Evolutionary conservation across 1,139 yeast genomes (phyloP), one percentile per base, ranked within the genome.

Genomic region (Suhomyces kunorum): DNA sequence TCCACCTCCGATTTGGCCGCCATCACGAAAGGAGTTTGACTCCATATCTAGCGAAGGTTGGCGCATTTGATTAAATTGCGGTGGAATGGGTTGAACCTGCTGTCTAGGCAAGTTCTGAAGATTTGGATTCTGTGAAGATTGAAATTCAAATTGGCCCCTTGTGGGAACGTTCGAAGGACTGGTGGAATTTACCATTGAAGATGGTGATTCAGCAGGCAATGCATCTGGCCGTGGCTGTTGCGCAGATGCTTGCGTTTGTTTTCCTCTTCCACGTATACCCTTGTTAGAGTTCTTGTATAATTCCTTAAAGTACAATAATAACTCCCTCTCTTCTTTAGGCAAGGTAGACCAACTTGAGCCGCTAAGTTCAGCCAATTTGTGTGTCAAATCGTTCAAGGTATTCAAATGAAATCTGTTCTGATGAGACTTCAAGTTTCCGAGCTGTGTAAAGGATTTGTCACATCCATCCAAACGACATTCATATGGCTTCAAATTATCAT

Each of bases 401-500:
- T 78, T 79, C 46, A 80, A 65, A 63, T 90, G 98, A 58, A 89
- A 88, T 53, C 90, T 74, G 63, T 89, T 90, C 58, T 90, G 98
- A 62, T 90, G 98, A 0, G 95, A 86, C 63, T 90, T 90, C 67
- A 90, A 74, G 59, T 90, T 90, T 3, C 97, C 97, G 51, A 89
- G 71, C 64, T 90, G 98, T 0, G 96, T 87, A 55, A 90, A 90
- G 3, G 86, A 77, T 64, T 89, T 89, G 53, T 79, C 82, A 65
- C 98, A 90, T 40, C 76, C 72, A 60, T 88, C 96, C 44, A 90
- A 71, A 50, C 78, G 80, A 63, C 98, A 90, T 45, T 78, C 78
- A 59, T 70, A 87, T 7, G 96, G 96, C 54, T 86, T 83, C 46
- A 80, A 69, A 52, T 86, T 81, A 43, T 81, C 83, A 64, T 87